Base-by-base conservation (phyloP, 345 rosid genomes). In the Lenwebbia sp. region DNA sequence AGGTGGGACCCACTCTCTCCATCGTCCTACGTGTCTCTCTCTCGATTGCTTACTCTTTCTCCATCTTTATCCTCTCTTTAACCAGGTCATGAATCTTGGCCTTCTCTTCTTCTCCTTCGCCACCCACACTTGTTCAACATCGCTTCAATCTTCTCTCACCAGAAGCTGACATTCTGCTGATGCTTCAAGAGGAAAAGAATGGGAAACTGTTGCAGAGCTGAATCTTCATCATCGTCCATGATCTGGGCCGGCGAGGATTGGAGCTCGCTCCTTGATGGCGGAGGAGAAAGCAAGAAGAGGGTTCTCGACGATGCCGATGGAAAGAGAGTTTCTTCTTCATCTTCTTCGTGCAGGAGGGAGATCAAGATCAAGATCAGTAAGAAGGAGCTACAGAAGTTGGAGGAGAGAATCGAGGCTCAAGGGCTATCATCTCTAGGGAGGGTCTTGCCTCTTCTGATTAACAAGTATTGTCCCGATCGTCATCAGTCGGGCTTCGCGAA, bases 121-220 rank as follows among this genome's bases (percentile, higher is more conserved):
- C 44, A 33, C 78, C 78, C 47, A 19, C 23, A 70, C 40, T 70
- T 70, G 41, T 33, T 70, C 78, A 19, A 70, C 78, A 2, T 19
- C 13, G 44, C 47, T 70, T 70, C 44, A 4, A 33, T 65, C 76
- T 17, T 65, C 76, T 65, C 76, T 65, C 76, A 33, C 44, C 76
- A 30, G 12, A 65, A 17, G 76, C 41, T 33, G 23, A 33, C 23
- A 33, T 33, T 17, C 30, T 0, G 40, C 75, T 7, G 75, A 17
- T 62, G 2, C 30, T 28, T 70, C 78, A 17, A 70, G 50, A 49
- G 50, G 3, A 49, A 49, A 49, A 49, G 78, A 70, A 93, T 93
- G 95, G 95, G 95, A 70, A 93, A 93, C 40, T 92, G 92, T 76
- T 49, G 87, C 76, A 85, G 55, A 44, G 54, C 82, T 7, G 83